Evolutionary conservation across 805 yeast genomes (phyloP).

Genomic region (Ogataea sp.): DNA sequence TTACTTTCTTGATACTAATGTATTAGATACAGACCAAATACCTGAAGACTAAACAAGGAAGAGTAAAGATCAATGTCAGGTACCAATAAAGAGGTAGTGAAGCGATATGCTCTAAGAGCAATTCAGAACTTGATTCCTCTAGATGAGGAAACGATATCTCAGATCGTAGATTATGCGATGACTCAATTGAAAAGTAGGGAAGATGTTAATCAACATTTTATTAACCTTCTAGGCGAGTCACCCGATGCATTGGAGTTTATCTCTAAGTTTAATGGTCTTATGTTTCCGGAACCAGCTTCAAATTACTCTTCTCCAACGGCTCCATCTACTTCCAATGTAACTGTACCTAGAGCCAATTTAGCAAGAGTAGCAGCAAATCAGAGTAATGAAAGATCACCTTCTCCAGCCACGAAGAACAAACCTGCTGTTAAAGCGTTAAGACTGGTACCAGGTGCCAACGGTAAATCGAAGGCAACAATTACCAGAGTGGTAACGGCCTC

Average conservation of each 20-base stretch:
- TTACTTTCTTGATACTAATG: background rate
- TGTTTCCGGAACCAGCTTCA: too few relatives aligned
- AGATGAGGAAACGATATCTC: slow-evolving; percentile 46
- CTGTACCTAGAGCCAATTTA: too few relatives aligned
- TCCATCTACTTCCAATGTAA: too few relatives aligned
- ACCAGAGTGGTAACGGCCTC: background rate
- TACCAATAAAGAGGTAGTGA: slow-evolving; percentile 13
- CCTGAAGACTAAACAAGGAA: background rate
- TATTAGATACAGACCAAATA: too few relatives aligned
- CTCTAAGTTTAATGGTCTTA: slow-evolving; percentile 32
- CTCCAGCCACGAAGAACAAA: slow-evolving; percentile 1
- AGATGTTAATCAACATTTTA: slow-evolving; percentile 43
- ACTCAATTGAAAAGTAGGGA: slow-evolving; percentile 34
- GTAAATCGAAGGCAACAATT: slow-evolving; percentile 6
- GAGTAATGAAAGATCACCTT: background rate
- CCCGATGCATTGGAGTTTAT: slow-evolving; percentile 43
- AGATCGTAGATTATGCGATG: slow-evolving; percentile 47
- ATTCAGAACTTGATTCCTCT: slow-evolving; percentile 39
- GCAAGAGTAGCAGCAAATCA: background rate
- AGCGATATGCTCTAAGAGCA: slow-evolving; percentile 12
- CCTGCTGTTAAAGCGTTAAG: slow-evolving; percentile 9
- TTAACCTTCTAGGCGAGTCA: slow-evolving; percentile 49
- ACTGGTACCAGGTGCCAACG: slow-evolving; percentile 8
- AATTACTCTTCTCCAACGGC: too few relatives aligned
- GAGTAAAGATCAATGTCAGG: background rate